Base-by-base conservation (phyloP, 2,329 filamentous ascomycete species). In the Diaporthe aspalathi region DNA sequence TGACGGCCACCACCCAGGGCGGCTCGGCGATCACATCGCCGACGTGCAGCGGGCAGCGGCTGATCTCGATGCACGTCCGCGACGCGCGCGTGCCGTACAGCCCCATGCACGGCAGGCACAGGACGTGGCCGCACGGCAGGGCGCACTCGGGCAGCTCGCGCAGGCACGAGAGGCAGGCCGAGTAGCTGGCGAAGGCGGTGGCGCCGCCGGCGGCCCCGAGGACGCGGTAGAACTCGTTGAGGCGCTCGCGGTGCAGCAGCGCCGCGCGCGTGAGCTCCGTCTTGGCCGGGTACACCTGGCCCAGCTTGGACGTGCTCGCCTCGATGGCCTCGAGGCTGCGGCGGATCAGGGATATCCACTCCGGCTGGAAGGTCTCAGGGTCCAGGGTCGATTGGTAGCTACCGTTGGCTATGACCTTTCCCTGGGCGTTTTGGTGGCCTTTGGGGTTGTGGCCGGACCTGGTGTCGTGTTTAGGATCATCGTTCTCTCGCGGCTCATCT, bases 1-100 rank as follows among this genome's bases (percentile, higher is more conserved):
- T 68, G 22, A 62, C 52, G 74, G 75, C 27, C 81, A 81, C 73
- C 82, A 80, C 16, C 81, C 62, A 65, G 0, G 57, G 49, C 29
- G 45, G 86, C 81, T 65, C 45, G 5, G 60, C 60, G 5, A 50
- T 50, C n/a, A 65, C n/a, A 0, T 50, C 60, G 16, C 27, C 45
- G 0, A 49, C 60, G 9, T 65, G 60, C 43, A 65, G 8, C 60
- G 60, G 60, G 8, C 60, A 65, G 1, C 60, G 60, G 12, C 60
- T 65, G 5, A 50, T 65, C 60, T 65, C 60, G 8, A 65, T 14
- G 7, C 43, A 50, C 2, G 60, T 65, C 3, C 60, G 60, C 29
- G 60, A 65, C 12, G 60, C 20, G 1, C 60, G 43, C 14, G n/a
- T 50, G 7, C 60, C 60, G 20, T 65, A 65, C 3, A 65, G 43